A percentile compares a stretch with the other conserved stretches of the same genome.
Evolutionary conservation across 352 stramenopile genomes (phyloP).

Genomic region (Plasmopara viticola): DNA sequence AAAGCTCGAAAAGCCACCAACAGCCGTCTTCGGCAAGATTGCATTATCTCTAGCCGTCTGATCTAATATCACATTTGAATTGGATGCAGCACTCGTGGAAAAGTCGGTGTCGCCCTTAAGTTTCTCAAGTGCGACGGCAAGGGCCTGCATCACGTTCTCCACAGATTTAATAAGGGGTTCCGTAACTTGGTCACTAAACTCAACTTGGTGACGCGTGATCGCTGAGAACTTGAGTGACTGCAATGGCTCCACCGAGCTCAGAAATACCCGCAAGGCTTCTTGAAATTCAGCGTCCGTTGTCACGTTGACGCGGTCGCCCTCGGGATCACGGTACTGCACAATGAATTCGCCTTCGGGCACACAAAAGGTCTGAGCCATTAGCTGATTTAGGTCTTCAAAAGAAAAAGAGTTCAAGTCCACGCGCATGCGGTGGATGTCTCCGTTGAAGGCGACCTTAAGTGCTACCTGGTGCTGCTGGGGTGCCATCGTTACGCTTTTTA

Average conservation of each 20-base stretch:
- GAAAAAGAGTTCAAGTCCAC: conserved; percentile 53
- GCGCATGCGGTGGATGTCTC: conserved; percentile 70
- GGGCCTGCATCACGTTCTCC: conserved; percentile 46
- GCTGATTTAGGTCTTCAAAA: conserved; percentile 36
- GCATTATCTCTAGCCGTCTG: conserved; percentile 21
- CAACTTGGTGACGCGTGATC: conserved; percentile 29
- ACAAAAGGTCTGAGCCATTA: conserved; percentile 56
- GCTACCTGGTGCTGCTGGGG: conserved; percentile 33
- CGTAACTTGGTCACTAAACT: conserved; percentile 43
- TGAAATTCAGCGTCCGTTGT: conserved; percentile 53
- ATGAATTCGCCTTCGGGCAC: conserved; percentile 43
- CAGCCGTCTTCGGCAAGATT: conserved; percentile 37
- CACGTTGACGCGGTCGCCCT: conserved; percentile 62
- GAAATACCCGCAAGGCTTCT: conserved; percentile 53
- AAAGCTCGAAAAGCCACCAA: conserved; percentile 55
- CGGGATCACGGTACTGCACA: conserved; percentile 64
- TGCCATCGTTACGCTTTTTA: conserved; percentile 11
- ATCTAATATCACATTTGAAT: conserved; percentile 6
- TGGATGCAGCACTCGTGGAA: conserved; percentile 1
- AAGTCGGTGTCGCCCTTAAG: conserved; percentile 42
- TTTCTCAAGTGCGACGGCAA: conserved; percentile 45
- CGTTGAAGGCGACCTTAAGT: conserved; percentile 73
- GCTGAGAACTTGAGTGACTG: conserved; percentile 70
- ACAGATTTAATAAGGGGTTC: conserved; percentile 55
- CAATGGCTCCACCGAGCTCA: conserved; percentile 25